Base-by-base conservation (phyloP, 2,329 filamentous ascomycete species). In the Allantophomopsis lycopodina region DNA sequence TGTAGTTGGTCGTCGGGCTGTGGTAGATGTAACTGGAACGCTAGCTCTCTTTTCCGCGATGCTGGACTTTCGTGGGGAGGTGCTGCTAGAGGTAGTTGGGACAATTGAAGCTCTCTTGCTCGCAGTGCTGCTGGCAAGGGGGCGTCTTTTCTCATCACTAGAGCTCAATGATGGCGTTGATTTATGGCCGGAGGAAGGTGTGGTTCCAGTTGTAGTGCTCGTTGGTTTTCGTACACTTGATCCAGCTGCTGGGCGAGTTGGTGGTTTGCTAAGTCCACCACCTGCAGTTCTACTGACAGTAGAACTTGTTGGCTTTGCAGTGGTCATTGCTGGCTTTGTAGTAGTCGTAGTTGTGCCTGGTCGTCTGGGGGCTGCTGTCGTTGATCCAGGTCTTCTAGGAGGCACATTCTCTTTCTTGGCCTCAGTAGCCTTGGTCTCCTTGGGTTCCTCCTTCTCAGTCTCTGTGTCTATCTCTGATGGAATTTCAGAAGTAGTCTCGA, bases 211-310 rank as follows among this genome's bases (percentile, higher is more conserved):
- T n/a, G 52, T 51, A 44, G 44, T 46, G 36, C 43, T 51, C 20
- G 52, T 40, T 20, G 53, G 40, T 41, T 56, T 57, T 39, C 52
- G 51, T 15, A 49, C 41, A 37, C 48, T 39, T 28, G 50, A 46
- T 12, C 44, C 49, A 39, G 47, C 32, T 14, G 45, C 40, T 15
- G 53, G 48, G 18, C 55, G 51, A 36, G 54, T 49, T 31, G 55
- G 55, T 34, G 55, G 55, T 40, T 57, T 58, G 42, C 50, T 55
- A 17, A 57, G 40, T n/a, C 52, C 54, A 36, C 51, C 50, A 20
- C 40, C 41, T 7, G 42, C 40, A 21, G 51, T 46, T 33, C 49
- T 44, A 32, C 49, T 46, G 32, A 50, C 38, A 33, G 54, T 53
- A 15, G 53, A 48, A 21, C 48, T 41, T 5, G 48, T 46, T 31